Conservation (phyloP, 495 filamentous ascomycete species). For the Tuber melanosporum region DNA sequence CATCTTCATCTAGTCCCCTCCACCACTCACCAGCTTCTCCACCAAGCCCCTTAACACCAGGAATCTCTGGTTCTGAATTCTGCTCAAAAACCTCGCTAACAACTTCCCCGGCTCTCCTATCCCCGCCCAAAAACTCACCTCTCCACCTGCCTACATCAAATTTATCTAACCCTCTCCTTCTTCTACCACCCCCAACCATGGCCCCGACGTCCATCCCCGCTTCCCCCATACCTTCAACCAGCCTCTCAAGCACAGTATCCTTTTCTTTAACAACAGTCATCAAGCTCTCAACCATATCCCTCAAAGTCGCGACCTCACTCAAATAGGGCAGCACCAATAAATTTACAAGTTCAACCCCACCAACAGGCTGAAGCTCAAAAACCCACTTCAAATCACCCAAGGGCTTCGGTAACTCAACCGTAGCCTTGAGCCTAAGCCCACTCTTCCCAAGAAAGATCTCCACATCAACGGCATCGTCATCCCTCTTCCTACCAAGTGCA, state of each 20-base stretch:
- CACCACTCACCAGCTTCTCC: constrained; percentile 50
- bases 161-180: constrained; percentile 52
- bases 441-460: constrained; percentile 36
- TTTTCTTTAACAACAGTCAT: constrained; percentile 62
- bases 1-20: constrained; percentile 43
- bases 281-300: constrained; percentile 52
- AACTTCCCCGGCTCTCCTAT: constrained; percentile 42
- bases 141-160: constrained; percentile 52
- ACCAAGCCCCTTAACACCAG: constrained; percentile 26
- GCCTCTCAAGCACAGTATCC: constrained; percentile 65
- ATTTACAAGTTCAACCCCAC: constrained; percentile 51
- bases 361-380: constrained; percentile 52
- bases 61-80: constrained; percentile 18
- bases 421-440: constrained; percentile 54
- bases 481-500: constrained; percentile 48
- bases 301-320: constrained; percentile 51
- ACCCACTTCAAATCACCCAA: constrained; percentile 66
- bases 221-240: constrained; percentile 72
- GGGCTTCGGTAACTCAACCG: constrained; percentile 58
- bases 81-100: constrained; percentile 41
- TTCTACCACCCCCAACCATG: constrained; percentile 61
- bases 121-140: constrained; percentile 33
- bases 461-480: constrained; percentile 41
- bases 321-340: constrained; percentile 66
- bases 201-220: constrained; percentile 60